Evolutionary conservation across 2,329 filamentous ascomycete species (phyloP).

Genomic region (Penicillium frequentans): DNA sequence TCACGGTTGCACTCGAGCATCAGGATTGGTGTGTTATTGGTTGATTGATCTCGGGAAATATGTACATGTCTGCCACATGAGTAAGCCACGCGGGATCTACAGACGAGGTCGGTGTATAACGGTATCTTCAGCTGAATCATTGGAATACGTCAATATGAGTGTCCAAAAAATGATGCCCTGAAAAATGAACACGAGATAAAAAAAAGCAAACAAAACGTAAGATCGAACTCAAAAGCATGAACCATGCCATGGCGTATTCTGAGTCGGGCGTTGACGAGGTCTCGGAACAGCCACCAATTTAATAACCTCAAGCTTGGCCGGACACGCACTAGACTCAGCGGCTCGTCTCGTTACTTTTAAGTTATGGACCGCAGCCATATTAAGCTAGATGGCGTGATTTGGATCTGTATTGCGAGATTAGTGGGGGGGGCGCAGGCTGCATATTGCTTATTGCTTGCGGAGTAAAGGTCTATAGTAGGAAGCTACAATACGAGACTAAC

Average conservation of each 20-base stretch:
- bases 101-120: neutral
- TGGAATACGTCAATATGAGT: neutral
- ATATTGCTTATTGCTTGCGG: neutral
- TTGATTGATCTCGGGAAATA: neutral
- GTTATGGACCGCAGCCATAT: slow-evolving; percentile 14
- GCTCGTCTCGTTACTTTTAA: slow-evolving; percentile 6
- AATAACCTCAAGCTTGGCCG: neutral
- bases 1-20: neutral
- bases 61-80: neutral
- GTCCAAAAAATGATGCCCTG: neutral
- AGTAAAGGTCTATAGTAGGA: neutral
- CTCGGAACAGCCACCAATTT: neutral
- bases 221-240: neutral
- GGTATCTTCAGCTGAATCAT: neutral
- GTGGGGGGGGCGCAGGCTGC: neutral
- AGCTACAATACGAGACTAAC: neutral
- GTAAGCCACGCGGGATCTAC: neutral
- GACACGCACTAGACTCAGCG: neutral
- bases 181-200: too few species aligned
- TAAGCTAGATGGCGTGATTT: slow-evolving; percentile 38
- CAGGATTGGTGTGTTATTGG: neutral
- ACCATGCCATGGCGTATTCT: neutral
- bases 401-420: slow-evolving; percentile 29
- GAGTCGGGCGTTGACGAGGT: neutral
- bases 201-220: neutral